phyloP scores from a whole-genome alignment of 1,139 yeast genomes.

The Debaryomyces coudertii region DNA sequence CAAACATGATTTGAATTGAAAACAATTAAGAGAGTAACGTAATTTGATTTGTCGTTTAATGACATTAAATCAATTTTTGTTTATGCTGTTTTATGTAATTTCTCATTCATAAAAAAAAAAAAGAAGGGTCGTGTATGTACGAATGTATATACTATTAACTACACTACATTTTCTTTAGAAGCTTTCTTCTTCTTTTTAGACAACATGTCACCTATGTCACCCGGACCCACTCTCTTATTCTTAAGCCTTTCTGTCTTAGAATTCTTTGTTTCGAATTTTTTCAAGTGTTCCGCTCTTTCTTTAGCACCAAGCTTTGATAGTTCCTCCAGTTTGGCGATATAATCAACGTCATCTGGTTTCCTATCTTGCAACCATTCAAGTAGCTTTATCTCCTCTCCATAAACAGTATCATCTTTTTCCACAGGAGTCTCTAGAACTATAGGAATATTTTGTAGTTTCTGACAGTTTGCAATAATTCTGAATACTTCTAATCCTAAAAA shows the following conservation, averaged over 20 bases:
- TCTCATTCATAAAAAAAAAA: conserved; percentile 8
- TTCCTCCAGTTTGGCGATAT: conserved; percentile 47
- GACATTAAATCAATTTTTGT: conserved; percentile 3
- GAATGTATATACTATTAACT: conserved; percentile 1
- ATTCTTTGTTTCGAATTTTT: conserved; percentile 42
- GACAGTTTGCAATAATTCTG: conserved; percentile 71
- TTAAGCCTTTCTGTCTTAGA: conserved; percentile 20
- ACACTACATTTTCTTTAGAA: conserved; percentile 5
- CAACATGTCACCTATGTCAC: conserved; percentile 15
- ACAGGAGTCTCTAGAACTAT: conserved; percentile 90
- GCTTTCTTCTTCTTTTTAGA: conserved; percentile 17
- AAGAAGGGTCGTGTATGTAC: conserved; percentile 8
- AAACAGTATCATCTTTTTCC: conserved; percentile 56
- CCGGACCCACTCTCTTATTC: conserved; percentile 16
- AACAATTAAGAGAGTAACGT: neutral
- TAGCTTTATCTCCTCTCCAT: conserved; percentile 82
- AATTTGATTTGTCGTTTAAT: conserved; percentile 1
- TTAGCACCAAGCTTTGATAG: conserved; percentile 59
- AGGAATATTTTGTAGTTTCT: conserved; percentile 66
- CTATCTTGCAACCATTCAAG: conserved; percentile 71
- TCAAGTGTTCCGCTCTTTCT: conserved; percentile 56
- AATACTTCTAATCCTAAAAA: conserved; percentile 86
- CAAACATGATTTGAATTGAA: conserved; percentile 41
- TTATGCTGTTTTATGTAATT: conserved; percentile 5
- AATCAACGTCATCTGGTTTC: conserved; percentile 56